These are phyloP conservation scores for Leucoagaricus sp. DNA, from an alignment of 1,284 basidiomycete species.

Conservation along the genomic window DNA sequence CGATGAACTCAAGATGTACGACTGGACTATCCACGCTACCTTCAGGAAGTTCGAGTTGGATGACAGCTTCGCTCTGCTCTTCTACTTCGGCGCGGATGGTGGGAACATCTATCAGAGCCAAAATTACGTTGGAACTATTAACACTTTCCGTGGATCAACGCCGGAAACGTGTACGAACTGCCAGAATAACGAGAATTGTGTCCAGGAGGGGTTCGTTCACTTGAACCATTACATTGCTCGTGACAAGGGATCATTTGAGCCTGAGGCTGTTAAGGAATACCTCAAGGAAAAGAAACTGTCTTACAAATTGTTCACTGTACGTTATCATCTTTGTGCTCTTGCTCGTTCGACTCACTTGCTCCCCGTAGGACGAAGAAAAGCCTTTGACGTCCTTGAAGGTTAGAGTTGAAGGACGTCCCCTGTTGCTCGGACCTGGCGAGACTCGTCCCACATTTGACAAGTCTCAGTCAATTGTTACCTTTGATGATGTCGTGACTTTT, in stretches of 20 bases:
- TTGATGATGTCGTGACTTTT: background rate
- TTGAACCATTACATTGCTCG: background rate
- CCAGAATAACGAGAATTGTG: slow-evolving; percentile 1
- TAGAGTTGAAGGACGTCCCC: slow-evolving; percentile 1
- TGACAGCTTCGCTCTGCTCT: slow-evolving; percentile 40
- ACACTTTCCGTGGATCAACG: slow-evolving; percentile 10
- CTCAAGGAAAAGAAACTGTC: slow-evolving; percentile 4
- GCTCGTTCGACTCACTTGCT: background rate
- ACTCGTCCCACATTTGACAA: background rate
- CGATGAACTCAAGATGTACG: slow-evolving; percentile 22
- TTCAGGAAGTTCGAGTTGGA: slow-evolving; percentile 45
- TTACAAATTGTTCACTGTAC: slow-evolving; percentile 2
- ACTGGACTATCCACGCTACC: slow-evolving; percentile 44
- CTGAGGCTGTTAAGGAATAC: background rate
- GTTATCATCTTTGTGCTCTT: background rate
- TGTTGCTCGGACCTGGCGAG: background rate
- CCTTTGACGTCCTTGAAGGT: slow-evolving; percentile 3
- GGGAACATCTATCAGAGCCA: slow-evolving; percentile 1
- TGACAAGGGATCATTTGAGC: background rate
- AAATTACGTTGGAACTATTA: slow-evolving; percentile 7
- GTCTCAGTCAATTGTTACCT: background rate
- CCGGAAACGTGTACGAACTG: slow-evolving; percentile 7
- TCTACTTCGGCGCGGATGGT: slow-evolving; percentile 34
- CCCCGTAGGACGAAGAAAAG: background rate
- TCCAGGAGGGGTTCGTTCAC: slow-evolving; percentile 12